Percentiles rank a stretch among this genome's conserved stretches.
Evolutionary conservation across 1,139 yeast species (phyloP).

Genomic region (Lodderomyces margitis): DNA sequence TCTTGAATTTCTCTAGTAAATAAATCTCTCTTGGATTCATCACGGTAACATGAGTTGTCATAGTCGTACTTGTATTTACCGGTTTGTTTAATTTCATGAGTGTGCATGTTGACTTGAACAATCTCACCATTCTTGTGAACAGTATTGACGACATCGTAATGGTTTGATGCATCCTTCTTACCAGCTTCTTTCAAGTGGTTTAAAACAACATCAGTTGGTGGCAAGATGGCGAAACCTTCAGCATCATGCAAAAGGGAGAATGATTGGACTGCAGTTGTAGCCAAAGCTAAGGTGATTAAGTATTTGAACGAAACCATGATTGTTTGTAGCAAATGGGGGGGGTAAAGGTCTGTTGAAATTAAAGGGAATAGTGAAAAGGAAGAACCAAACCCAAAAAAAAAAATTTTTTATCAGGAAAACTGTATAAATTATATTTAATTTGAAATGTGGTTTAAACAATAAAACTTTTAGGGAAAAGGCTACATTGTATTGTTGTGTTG

Average conservation of each 20-base stretch:
- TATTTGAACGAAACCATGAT: conserved; percentile 16
- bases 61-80: conserved; percentile 15
- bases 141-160: conserved; percentile 16
- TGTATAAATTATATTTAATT: too few species aligned
- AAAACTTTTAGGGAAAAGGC: not conserved
- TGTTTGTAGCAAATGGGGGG: conserved; percentile 1
- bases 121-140: conserved; percentile 16
- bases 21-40: conserved; percentile 11
- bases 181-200: conserved; percentile 13
- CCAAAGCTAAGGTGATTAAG: conserved; percentile 12
- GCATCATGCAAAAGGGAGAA: conserved; percentile 15
- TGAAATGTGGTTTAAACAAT: too few species aligned
- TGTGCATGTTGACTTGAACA: conserved; percentile 15
- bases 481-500: too few species aligned
- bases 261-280: conserved; percentile 8
- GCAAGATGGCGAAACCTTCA: conserved; percentile 16
- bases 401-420: not conserved
- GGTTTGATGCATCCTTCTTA: conserved; percentile 10
- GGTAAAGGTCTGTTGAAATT: not conserved
- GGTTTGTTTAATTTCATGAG: conserved; percentile 14
- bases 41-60: conserved; percentile 15
- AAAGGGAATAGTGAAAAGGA: not conserved
- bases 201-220: conserved; percentile 17
- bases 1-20: conserved; percentile 16
- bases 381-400: not conserved